These are phyloP conservation scores for Micractinium sp. DNA, from an alignment of 139 green algal genomes.

Conservation along the genomic window DNA sequence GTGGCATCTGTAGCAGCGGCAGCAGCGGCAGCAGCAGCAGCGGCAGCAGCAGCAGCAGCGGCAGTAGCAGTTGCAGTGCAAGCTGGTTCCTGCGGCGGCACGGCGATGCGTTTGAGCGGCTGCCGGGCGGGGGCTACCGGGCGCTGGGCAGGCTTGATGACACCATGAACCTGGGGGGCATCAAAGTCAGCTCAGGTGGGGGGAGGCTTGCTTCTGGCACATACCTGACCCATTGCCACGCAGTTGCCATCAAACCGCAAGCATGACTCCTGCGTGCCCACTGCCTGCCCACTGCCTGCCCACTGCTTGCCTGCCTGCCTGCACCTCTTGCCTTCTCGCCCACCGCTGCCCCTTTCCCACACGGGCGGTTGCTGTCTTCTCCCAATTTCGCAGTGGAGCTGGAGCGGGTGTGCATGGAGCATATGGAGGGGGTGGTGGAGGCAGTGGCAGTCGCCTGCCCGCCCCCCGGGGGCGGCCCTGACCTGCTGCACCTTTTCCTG, in stretches of 20 bases:
- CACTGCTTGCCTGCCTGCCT: neutral
- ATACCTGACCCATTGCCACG: neutral
- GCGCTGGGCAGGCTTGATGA: conserved; percentile 90
- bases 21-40: neutral
- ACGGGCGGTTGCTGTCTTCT: neutral
- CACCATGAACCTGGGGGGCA: conserved; percentile 98
- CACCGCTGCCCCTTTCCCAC: no score
- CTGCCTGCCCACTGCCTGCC: neutral
- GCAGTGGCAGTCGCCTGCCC: conserved; percentile 83
- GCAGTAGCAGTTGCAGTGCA: neutral
- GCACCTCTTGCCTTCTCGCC: no score
- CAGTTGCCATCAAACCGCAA: neutral
- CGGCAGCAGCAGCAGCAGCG: neutral
- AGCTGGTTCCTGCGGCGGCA: conserved; percentile 79
- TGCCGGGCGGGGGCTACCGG: conserved; percentile 62
- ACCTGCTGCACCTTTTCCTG: conserved; percentile 84
- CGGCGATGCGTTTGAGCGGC: conserved; percentile 85
- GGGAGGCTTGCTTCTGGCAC: neutral
- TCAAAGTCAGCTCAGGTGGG: conserved; percentile 67
- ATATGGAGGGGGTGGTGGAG: conserved; percentile 57
- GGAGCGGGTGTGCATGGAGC: conserved; percentile 71
- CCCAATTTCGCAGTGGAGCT: conserved; percentile 76
- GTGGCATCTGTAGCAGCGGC: neutral
- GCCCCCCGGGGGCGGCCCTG: conserved; percentile 75
- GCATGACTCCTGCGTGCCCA: neutral